Base-by-base conservation (phyloP, 1,139 yeast species). In the Diutina rugosa region DNA sequence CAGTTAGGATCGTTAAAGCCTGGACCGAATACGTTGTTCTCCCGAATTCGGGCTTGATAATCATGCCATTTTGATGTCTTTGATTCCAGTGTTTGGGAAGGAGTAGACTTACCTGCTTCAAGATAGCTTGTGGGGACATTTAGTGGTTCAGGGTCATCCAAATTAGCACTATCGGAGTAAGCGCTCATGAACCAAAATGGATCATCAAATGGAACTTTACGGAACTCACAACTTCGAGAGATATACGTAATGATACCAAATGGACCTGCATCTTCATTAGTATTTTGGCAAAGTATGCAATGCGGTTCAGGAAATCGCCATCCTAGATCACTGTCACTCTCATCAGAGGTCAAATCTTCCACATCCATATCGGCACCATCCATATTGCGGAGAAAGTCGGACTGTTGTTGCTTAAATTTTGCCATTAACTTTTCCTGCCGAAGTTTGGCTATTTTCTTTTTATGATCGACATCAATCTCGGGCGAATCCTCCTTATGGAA, bases 251-350 rank as follows among this genome's bases (percentile, higher is more conserved):
- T 80, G 16, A 87, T 77, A 0, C 96, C 97, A 71, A 87, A 90
- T 0, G 89, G 81, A 10, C 88, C 90, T 29, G 81, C 80, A 55
- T 80, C 79, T 29, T 79, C 81, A 2, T 84, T 78, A 0, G 90
- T 85, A 81, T 89, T 90, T 63, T 91, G 95, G 67, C 99, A 93
- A 38, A 93, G 76, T 48, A 91, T 85, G 66, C 99, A 93, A 59
- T 84, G 87, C 47, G 85, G 85, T 49, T 84, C 87, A 0, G 96
- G 96, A 63, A 81, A 90, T 47, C 72, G 72, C 95, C 95, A 88
- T 7, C 75, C 78, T 1, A 65, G 69, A 10, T 65, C 67, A 2
- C 64, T 69, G 1, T 64, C 69, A 21, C 44, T 32, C 3, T 49
- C 53, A 6, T 49, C 53, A 21, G 53, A n/a, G 16, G 44, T 44